A percentile compares a stretch with the other conserved stretches of the same genome.
Conservation (phyloP, 305 asterid species). For the Fraxinus sp. region DNA sequence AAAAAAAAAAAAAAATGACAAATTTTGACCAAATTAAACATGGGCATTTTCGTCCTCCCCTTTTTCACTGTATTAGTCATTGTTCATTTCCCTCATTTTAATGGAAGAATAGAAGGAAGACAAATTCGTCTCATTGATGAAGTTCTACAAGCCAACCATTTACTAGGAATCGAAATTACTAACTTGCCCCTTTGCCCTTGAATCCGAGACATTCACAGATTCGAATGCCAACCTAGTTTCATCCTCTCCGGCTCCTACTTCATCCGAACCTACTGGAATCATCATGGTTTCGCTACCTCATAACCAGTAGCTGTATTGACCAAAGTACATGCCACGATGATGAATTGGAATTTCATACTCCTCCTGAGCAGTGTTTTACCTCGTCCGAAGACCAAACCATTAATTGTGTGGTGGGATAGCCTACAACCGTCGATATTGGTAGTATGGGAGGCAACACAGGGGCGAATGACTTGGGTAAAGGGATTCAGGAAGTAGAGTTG, state of each 20-base stretch:
- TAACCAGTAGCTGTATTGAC: constrained; percentile 11
- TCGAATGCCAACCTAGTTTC: constrained; percentile 19
- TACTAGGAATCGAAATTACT: constrained; percentile 32
- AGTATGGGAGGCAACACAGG: not conserved
- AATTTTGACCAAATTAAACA: no score
- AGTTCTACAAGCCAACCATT: no score
- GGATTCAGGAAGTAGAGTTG: not conserved
- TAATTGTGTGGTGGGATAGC: not conserved
- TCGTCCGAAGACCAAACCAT: constrained; percentile 36
- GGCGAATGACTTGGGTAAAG: not conserved
- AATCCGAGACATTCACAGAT: constrained; percentile 30
- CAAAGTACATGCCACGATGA: constrained; percentile 20
- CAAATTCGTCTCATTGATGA: constrained; percentile 14
- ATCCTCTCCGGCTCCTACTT: constrained; percentile 26
- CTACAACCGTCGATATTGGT: not conserved
- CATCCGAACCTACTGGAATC: constrained; percentile 26
- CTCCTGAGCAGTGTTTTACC: constrained; percentile 45
- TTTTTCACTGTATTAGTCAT: no score
- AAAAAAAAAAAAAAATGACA: no score
- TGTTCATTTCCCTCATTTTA: not conserved
- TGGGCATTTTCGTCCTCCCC: no score
- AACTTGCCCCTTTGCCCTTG: constrained; percentile 30
- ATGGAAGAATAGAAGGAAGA: constrained; percentile 35
- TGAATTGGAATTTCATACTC: constrained; percentile 36
- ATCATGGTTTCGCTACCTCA: constrained; percentile 38